phyloP scores from a whole-genome alignment of 345 rosid species.

The Hirschfeldia incana region DNA sequence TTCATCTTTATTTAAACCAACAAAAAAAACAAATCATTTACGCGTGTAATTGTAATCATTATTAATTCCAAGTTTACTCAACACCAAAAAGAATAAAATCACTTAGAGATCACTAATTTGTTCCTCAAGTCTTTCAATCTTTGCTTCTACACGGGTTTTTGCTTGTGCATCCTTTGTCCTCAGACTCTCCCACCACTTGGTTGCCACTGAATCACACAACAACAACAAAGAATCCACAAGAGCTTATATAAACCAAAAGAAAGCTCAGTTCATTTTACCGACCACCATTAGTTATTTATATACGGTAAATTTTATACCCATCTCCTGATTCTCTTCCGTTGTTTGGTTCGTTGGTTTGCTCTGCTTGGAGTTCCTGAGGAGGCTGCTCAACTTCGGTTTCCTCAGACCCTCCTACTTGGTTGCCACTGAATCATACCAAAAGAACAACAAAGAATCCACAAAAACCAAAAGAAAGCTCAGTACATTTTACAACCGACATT shows the following conservation, averaged over 20 bases:
- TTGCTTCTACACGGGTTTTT: too few relatives aligned
- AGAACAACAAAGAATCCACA: too few relatives aligned
- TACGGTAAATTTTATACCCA: not conserved
- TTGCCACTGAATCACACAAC: constrained; percentile 7
- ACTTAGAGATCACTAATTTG: not conserved
- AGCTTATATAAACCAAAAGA: not conserved
- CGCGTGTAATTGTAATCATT: not conserved
- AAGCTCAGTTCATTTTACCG: not conserved
- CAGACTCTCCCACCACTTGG: not conserved
- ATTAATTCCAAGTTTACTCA: too few relatives aligned
- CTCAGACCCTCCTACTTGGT: too few relatives aligned
- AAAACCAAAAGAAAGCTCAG: too few relatives aligned
- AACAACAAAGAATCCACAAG: not conserved
- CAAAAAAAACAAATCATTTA: not conserved
- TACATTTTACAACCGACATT: too few relatives aligned
- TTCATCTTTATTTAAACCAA: not conserved
- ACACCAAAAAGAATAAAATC: not conserved
- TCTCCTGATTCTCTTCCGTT: not conserved
- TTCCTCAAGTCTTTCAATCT: not conserved
- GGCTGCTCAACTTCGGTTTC: too few relatives aligned
- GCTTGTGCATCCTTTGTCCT: not conserved
- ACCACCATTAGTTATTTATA: not conserved
- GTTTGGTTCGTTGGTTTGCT: too few relatives aligned
- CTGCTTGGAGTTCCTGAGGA: too few relatives aligned
- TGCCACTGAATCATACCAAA: too few relatives aligned